phyloP scores from a whole-genome alignment of 164 flowering plant species.

The Amborella trichopoda region DNA sequence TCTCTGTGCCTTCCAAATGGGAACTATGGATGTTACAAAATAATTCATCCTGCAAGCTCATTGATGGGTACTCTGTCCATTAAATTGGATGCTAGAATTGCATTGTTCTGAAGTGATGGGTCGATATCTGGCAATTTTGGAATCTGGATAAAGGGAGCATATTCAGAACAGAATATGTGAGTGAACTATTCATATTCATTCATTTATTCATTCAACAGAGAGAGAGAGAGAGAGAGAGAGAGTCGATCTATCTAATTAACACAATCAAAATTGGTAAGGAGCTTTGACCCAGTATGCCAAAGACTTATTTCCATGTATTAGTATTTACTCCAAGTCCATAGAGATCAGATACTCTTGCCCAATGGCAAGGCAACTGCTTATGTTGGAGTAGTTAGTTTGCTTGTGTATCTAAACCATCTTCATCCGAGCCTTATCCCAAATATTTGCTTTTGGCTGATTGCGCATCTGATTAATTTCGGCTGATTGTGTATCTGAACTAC shows the following conservation, averaged over 20 bases:
- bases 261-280: neutral
- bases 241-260: neutral
- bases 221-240: neutral
- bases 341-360: no score
- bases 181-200: neutral
- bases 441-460: no score
- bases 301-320: no score
- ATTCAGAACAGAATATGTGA: neutral
- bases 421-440: no score
- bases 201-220: neutral
- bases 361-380: no score
- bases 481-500: no score
- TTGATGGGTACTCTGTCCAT: slow-evolving; percentile 96
- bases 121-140: slow-evolving; percentile 93
- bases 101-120: slow-evolving; percentile 52
- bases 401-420: no score
- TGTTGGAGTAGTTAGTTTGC: no score
- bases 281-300: no score
- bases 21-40: no score
- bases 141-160: slow-evolving; percentile 26
- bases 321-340: neutral
- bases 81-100: slow-evolving; percentile 46
- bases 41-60: slow-evolving; percentile 66
- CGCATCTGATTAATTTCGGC: no score
- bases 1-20: no score